Evolutionary conservation across 768 basidiomycete species (phyloP).

Genomic region (Tulasnella calospora): DNA sequence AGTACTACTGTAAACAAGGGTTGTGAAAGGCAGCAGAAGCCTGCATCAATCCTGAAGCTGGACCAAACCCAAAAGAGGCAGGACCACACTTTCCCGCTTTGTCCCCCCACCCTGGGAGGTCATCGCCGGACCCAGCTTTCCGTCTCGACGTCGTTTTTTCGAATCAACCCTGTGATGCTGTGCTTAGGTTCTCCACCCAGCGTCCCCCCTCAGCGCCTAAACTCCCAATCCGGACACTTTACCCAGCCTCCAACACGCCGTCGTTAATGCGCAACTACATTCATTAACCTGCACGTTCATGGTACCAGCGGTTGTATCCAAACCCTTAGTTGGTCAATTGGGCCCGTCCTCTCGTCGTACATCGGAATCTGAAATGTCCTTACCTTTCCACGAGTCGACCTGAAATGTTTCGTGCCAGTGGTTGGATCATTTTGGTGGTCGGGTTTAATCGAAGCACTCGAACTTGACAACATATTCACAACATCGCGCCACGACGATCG

Average conservation of each 20-base stretch:
- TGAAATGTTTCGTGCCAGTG: neutral
- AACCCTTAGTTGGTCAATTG: neutral
- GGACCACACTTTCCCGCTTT: neutral
- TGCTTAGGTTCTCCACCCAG: neutral
- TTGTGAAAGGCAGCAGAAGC: neutral
- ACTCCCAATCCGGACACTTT: neutral
- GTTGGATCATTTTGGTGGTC: neutral
- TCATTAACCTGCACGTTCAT: neutral
- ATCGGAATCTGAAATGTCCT: conserved; percentile 1
- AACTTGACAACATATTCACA: neutral
- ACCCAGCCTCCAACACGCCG: neutral
- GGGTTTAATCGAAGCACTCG: neutral
- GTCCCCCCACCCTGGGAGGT: neutral
- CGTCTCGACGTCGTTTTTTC: conserved; percentile 5
- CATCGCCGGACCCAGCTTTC: neutral
- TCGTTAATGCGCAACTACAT: neutral
- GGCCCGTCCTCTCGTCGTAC: neutral
- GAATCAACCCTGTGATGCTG: neutral
- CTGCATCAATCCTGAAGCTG: neutral
- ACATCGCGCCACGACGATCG: no score
- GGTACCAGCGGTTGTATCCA: neutral
- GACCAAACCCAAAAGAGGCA: conserved; percentile 1
- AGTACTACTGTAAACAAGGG: no score
- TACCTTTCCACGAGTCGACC: neutral
- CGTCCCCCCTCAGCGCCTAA: neutral